Conservation (phyloP, 345 rosid genomes). For the Salix arbutifolia region DNA sequence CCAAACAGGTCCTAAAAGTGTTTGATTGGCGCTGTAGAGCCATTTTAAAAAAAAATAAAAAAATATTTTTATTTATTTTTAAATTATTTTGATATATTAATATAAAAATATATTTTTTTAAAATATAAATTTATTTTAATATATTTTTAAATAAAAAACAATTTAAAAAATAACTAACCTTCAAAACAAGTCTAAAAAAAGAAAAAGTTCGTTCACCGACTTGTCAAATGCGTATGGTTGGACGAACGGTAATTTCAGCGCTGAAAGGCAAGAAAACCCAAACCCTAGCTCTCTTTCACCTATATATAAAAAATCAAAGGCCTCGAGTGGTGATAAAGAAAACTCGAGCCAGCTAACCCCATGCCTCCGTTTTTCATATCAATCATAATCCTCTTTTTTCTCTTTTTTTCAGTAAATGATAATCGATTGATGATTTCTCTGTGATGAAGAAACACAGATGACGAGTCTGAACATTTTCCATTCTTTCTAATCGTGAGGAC, state of each 20-base stretch:
- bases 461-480: constrained; percentile 51
- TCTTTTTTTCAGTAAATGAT: neutral
- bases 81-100: no score
- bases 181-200: no score
- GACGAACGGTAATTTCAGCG: neutral
- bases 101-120: no score
- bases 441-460: constrained; percentile 45
- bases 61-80: no score
- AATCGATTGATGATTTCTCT: constrained; percentile 14
- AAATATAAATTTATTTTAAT: no score
- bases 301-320: constrained; percentile 1
- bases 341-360: no score
- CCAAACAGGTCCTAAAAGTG: no score
- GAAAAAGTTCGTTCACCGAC: neutral
- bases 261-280: neutral
- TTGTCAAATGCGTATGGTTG: neutral
- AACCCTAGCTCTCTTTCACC: neutral
- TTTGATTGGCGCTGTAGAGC: no score
- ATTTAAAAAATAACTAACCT: no score
- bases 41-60: no score
- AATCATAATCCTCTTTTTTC: neutral
- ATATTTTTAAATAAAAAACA: no score
- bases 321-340: neutral
- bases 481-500: constrained; percentile 43
- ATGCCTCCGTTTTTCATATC: neutral